Evolutionary conservation across 1,284 basidiomycete genomes (phyloP).

Genomic region (Porodaedalea pini): DNA sequence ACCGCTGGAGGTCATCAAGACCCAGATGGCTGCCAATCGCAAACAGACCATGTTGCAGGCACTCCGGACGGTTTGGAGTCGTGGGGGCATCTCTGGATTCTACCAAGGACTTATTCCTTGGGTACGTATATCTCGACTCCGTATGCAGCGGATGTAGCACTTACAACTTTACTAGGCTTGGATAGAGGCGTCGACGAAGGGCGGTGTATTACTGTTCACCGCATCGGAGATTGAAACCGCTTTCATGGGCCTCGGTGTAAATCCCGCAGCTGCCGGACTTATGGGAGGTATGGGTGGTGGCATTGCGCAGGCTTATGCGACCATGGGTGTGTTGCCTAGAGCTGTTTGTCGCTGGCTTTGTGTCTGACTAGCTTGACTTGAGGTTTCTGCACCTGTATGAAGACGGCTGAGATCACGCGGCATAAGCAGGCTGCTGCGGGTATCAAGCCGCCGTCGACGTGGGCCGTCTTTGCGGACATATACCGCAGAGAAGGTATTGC

Average conservation of each 20-base stretch:
- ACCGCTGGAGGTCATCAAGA: conserved; percentile 97
- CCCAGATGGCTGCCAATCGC: conserved; percentile 96
- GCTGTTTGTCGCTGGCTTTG: background rate
- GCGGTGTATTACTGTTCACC: conserved; percentile 93
- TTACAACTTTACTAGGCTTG: conserved; percentile 71
- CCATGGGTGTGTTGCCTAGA: conserved; percentile 77
- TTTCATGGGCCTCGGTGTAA: conserved; percentile 63
- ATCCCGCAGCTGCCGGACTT: conserved; percentile 81
- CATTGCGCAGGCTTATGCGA: conserved; percentile 97
- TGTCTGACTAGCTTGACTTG: background rate
- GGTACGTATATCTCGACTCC: conserved; percentile 47
- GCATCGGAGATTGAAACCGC: conserved; percentile 91
- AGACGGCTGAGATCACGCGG: conserved; percentile 97
- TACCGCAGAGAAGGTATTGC: conserved; percentile 90
- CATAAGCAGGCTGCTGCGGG: conserved; percentile 93
- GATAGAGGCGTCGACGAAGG: conserved; percentile 99
- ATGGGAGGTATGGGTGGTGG: conserved; percentile 98
- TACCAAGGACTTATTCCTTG: conserved; percentile 99
- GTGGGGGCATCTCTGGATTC: conserved; percentile 88
- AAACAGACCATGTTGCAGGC: conserved; percentile 89
- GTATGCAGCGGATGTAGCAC: background rate
- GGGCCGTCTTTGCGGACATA: conserved; percentile 92
- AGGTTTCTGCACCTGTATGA: conserved; percentile 99
- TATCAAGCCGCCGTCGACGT: conserved; percentile 89
- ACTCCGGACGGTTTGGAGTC: conserved; percentile 82